Conservation (phyloP, 106 monocot species). For the Iris macrosiphon region DNA sequence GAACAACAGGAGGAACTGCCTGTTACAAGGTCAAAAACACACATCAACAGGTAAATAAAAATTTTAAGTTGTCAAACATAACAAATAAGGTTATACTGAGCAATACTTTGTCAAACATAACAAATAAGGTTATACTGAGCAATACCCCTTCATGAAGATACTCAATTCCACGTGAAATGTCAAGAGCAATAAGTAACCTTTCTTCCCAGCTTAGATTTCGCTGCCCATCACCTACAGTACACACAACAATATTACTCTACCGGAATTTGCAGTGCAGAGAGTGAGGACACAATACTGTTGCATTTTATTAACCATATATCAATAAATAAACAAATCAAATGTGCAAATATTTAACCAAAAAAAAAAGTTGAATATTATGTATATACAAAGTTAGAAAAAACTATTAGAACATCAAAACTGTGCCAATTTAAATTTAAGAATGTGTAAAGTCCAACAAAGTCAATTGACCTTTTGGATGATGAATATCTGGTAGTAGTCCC, state of each 20-base stretch:
- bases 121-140: too few species aligned
- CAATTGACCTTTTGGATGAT: too few species aligned
- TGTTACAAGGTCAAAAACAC: conserved; percentile 24
- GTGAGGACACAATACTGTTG: neutral
- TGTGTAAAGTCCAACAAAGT: too few species aligned
- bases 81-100: too few species aligned
- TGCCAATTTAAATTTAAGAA: too few species aligned
- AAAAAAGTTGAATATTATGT: too few species aligned
- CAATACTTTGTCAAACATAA: neutral
- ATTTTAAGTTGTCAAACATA: neutral
- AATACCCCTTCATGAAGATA: conserved; percentile 99
- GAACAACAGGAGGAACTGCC: conserved; percentile 88
- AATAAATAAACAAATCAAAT: too few species aligned
- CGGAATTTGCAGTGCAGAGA: neutral
- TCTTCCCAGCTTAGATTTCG: conserved; percentile 72
- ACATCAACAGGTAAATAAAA: neutral
- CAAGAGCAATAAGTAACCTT: conserved; percentile 82
- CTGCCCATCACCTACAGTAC: conserved; percentile 43
- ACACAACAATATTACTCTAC: neutral
- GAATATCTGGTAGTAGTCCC: too few species aligned
- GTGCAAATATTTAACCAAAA: too few species aligned
- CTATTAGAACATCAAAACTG: too few species aligned
- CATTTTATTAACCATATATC: neutral
- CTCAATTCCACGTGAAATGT: conserved; percentile 94
- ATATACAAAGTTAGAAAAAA: too few species aligned